Conservation (phyloP, 176 grass and related monocot genomes). For the Ampelocalamus luodianensis region DNA sequence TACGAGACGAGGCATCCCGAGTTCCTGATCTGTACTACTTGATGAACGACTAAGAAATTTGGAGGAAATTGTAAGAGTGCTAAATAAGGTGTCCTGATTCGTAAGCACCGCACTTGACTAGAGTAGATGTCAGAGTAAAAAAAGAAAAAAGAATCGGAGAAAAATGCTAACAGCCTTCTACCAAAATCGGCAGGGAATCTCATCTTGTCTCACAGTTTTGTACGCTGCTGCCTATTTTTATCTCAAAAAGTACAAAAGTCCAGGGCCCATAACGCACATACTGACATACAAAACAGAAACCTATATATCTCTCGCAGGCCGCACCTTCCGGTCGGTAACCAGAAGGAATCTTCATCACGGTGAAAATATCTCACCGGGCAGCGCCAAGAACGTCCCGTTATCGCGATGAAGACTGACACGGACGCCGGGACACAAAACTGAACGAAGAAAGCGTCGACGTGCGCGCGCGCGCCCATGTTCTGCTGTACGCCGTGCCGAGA, state of each 20-base stretch:
- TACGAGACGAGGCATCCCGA: neutral
- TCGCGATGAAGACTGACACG: neutral
- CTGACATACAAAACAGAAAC: neutral
- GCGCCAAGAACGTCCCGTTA: neutral
- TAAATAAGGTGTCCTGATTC: no score
- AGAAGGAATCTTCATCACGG: neutral
- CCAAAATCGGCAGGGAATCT: neutral
- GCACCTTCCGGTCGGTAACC: neutral
- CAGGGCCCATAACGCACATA: neutral
- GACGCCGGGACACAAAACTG: neutral
- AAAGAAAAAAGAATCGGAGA: no score
- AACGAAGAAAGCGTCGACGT: neutral
- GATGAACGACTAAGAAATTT: neutral
- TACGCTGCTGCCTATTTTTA: neutral
- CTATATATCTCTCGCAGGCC: neutral
- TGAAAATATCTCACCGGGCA: neutral
- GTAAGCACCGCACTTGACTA: no score
- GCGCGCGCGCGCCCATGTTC: neutral
- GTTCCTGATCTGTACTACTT: neutral
- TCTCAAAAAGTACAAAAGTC: neutral
- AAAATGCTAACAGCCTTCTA: neutral
- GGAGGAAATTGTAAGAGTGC: no score
- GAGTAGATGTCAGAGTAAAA: no score
- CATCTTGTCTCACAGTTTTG: neutral
- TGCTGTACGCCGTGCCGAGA: neutral